phyloP scores from a whole-genome alignment of 805 yeast species.

The Barnettozyma wickerhamii region DNA sequence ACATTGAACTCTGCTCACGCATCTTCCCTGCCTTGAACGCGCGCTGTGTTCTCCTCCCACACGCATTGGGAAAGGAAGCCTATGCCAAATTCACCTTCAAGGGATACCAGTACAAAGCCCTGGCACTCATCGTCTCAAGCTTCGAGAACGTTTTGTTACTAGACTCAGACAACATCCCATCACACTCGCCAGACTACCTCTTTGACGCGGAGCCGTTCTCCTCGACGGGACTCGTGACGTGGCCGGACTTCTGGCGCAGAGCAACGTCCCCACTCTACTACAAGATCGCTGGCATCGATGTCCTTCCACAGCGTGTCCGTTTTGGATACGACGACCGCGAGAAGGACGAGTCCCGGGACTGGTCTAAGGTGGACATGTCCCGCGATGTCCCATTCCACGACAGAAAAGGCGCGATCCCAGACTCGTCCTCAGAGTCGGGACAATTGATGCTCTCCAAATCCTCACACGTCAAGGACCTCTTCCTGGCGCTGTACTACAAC shows the following conservation, averaged over 20 bases:
- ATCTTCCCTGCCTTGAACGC: conserved; percentile 61
- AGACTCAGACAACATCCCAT: conserved; percentile 72
- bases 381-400: conserved; percentile 49
- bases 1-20: conserved; percentile 57
- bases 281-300: conserved; percentile 55
- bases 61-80: conserved; percentile 55
- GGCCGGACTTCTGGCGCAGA: conserved; percentile 92
- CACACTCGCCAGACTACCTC: conserved; percentile 55
- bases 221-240: conserved; percentile 48
- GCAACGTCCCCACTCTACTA: conserved; percentile 73
- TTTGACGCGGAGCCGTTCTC: conserved; percentile 55
- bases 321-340: conserved; percentile 36
- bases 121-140: conserved; percentile 66
- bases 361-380: conserved; percentile 3
- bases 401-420: conserved; percentile 55
- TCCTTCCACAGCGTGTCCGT: conserved; percentile 37
- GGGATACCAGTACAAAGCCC: conserved; percentile 63
- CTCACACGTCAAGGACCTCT: conserved; percentile 48
- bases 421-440: conserved; percentile 61
- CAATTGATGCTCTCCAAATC: conserved; percentile 55
- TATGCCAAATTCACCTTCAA: conserved; percentile 46
- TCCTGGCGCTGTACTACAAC: conserved; percentile 56
- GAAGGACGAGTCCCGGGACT: conserved; percentile 21
- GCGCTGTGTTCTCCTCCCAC: conserved; percentile 57
- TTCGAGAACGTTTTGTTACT: conserved; percentile 69